phyloP scores from a whole-genome alignment of 371 early-diverging fungal species.

The Blakeslea trispora region DNA sequence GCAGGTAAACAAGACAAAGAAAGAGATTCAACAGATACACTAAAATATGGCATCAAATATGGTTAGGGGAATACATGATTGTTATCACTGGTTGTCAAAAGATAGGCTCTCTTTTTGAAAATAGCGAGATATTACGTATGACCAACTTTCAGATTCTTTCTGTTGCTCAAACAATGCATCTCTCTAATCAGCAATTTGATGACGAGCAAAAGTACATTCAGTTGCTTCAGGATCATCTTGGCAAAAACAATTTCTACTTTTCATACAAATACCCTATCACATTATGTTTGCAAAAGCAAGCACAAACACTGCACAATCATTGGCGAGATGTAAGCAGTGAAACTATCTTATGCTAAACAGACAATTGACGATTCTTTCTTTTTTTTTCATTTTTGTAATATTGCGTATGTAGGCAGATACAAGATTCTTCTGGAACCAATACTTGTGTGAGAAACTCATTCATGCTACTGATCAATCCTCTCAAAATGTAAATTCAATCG shows the following conservation, averaged over 20 bases:
- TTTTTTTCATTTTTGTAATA: no score
- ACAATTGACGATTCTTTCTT: no score
- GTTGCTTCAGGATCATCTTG: constrained; percentile 68
- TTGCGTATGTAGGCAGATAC: constrained; percentile 68
- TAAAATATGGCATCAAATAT: neutral
- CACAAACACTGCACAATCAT: constrained; percentile 16
- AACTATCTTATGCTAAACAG: no score
- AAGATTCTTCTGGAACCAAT: constrained; percentile 90
- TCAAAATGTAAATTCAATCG: constrained; percentile 37
- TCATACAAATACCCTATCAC: constrained; percentile 86
- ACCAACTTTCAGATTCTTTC: constrained; percentile 74
- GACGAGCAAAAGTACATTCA: constrained; percentile 79
- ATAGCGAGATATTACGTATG: constrained; percentile 72
- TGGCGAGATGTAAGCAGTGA: constrained; percentile 39
- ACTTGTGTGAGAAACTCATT: constrained; percentile 65
- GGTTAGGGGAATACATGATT: constrained; percentile 57
- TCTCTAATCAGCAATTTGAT: constrained; percentile 31
- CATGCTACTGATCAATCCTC: constrained; percentile 20
- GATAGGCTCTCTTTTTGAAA: constrained; percentile 61
- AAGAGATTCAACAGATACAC: no score
- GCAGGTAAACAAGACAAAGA: constrained; percentile 64
- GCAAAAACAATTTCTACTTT: constrained; percentile 72
- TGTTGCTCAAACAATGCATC: constrained; percentile 47
- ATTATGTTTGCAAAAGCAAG: constrained; percentile 74
- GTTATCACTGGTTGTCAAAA: constrained; percentile 79